Evolutionary conservation across 2,329 filamentous ascomycete species (phyloP).

Genomic region (Ophiostoma angusticollis): DNA sequence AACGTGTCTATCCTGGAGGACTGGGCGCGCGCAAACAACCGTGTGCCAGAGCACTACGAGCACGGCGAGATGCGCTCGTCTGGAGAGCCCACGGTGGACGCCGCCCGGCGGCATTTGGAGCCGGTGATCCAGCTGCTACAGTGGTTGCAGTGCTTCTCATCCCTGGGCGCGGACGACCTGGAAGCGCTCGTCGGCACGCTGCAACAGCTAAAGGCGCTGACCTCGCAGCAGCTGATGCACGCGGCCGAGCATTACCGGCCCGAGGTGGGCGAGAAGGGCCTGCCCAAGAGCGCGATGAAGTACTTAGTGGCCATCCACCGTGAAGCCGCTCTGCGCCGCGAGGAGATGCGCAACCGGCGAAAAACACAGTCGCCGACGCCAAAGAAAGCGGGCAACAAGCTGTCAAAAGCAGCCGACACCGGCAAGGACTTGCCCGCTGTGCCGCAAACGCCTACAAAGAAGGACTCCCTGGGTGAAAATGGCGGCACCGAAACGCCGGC

Average conservation of each 20-base stretch:
- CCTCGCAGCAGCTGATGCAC: conserved; percentile 80
- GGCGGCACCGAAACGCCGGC: conserved; percentile 26
- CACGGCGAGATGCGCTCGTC: conserved; percentile 74
- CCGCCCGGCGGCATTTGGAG: conserved; percentile 70
- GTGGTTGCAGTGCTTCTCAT: conserved; percentile 97
- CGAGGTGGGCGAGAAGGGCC: conserved; percentile 86
- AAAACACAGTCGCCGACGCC: conserved; percentile 31
- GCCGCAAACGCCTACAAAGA: conserved; percentile 8
- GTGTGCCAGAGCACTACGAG: conserved; percentile 90
- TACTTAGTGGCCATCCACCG: conserved; percentile 72
- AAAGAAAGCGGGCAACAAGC: conserved; percentile 9
- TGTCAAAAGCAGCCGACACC: neutral
- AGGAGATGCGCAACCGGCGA: conserved; percentile 35
- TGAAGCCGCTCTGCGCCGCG: conserved; percentile 51
- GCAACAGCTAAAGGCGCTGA: conserved; percentile 75
- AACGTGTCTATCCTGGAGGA: conserved; percentile 92
- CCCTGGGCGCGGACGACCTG: conserved; percentile 69
- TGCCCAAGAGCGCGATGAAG: conserved; percentile 79
- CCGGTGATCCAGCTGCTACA: conserved; percentile 89
- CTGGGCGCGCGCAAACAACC: conserved; percentile 88
- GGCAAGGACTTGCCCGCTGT: conserved; percentile 1
- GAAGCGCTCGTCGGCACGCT: conserved; percentile 80
- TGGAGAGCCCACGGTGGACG: conserved; percentile 77
- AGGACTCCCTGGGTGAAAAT: conserved; percentile 18
- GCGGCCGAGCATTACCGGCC: conserved; percentile 85